Base-by-base conservation (phyloP, 2,329 filamentous ascomycete genomes). In the Pestalotiopsis sp. region DNA sequence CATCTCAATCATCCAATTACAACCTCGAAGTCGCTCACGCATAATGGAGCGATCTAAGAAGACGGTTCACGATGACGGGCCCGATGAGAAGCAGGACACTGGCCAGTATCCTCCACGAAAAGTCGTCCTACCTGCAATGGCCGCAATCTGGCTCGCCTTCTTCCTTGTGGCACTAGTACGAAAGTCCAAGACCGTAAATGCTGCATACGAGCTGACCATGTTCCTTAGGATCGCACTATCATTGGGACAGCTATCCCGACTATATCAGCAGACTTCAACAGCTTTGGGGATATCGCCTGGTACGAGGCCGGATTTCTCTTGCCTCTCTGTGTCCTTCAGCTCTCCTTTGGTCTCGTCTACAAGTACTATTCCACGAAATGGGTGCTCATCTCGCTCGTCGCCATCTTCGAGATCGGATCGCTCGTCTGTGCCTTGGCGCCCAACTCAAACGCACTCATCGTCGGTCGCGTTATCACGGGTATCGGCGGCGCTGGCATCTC, bases 401-500 rank as follows among this genome's bases (percentile, higher is more conserved):
- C 64, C 23, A 57, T 68, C 27, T 70, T 70, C 41, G 66, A 68
- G 25, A 9, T 70, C 62, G 75, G 75, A 5, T 74, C 72, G 20
- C 45, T 74, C n/a, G 68, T 77, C 31, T 74, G 74, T 41, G 75
- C 73, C 11, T 60, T 70, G 1, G 75, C 75, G 17, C 74, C 75
- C 14, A 73, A 56, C n/a, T 74, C 74, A 9, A 72, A 70, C 17
- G 72, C 73, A 13, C 70, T 77, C n/a, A 76, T 77, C 40, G 66
- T 75, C 11, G 75, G 74, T n/a, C 73, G 75, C 45, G 74, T 73
- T 23, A 49, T 76, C 4, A 72, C 73, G 62, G 75, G 75, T 58
- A 27, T 73, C 27, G 74, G 74, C 0, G 58, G 62, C 36, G 69
- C 69, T 17, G 69, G 69, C 11, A 49, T 66, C 6, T 36, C 41